A percentile compares a stretch with the other conserved stretches of the same genome.
These are phyloP conservation scores for Kwoniella sp. DNA, from an alignment of 768 basidiomycete genomes.

Conservation along the genomic window DNA sequence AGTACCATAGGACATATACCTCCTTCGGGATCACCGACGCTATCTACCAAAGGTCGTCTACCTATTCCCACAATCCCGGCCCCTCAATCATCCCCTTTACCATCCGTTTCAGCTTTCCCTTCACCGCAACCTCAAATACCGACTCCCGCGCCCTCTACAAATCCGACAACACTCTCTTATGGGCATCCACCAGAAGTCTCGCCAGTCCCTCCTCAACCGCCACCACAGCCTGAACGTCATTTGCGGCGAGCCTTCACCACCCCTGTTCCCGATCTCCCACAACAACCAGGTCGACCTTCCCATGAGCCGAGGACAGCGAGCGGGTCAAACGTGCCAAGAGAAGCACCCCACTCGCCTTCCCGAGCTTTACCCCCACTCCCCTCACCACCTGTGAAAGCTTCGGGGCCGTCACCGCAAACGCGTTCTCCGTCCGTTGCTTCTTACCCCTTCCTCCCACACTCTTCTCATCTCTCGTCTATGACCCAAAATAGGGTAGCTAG, in stretches of 20 bases:
- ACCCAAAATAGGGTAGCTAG: conserved; percentile 28
- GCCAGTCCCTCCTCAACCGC: conserved; percentile 39
- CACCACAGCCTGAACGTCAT: conserved; percentile 50
- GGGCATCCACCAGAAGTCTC: conserved; percentile 14
- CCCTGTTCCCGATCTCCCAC: conserved; percentile 19
- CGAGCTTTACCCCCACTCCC: conserved; percentile 42
- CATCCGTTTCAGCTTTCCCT: conserved; percentile 16
- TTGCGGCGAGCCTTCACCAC: conserved; percentile 42
- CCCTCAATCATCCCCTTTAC: conserved; percentile 41
- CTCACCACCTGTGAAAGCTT: conserved; percentile 21
- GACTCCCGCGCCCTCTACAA: conserved; percentile 6
- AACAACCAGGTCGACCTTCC: conserved; percentile 7
- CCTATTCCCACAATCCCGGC: conserved; percentile 40
- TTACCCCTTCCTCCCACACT: conserved; percentile 14
- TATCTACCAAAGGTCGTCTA: conserved; percentile 12
- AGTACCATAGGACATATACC: not conserved
- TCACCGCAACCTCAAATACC: conserved; percentile 7
- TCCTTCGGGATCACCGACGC: conserved; percentile 1
- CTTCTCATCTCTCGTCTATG: conserved; percentile 9
- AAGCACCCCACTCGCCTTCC: conserved; percentile 29
- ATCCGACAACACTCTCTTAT: not conserved
- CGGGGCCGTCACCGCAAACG: conserved; percentile 17
- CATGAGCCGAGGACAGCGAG: conserved; percentile 32
- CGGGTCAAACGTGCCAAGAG: conserved; percentile 14
- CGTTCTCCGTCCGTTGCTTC: conserved; percentile 15